Percentiles rank a stretch among this genome's conserved stretches.
Conservation (phyloP, 306 rosid species). For the Oemleria cerasiformis region DNA sequence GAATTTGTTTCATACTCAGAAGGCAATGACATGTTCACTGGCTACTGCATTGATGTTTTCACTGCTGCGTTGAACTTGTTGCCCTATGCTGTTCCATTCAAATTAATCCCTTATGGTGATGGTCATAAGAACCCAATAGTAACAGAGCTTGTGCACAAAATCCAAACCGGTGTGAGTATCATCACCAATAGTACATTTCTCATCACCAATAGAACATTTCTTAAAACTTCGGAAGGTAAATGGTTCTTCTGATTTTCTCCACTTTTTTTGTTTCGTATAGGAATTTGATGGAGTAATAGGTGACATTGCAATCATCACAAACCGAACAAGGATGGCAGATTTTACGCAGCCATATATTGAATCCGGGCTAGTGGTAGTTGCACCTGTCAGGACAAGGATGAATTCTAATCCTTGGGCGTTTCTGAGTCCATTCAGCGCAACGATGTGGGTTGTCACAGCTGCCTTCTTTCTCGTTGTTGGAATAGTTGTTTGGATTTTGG, state of each 20-base stretch:
- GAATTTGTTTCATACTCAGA: conserved; percentile 51
- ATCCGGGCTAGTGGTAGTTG: conserved; percentile 92
- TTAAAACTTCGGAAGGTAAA: conserved; percentile 17
- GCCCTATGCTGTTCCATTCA: conserved; percentile 87
- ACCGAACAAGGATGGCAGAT: conserved; percentile 82
- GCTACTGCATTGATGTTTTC: conserved; percentile 90
- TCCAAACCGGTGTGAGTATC: conserved; percentile 76
- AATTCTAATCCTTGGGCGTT: conserved; percentile 83
- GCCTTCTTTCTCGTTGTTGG: conserved; percentile 67
- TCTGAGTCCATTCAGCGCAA: conserved; percentile 66
- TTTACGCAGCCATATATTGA: conserved; percentile 91
- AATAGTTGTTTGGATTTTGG: conserved; percentile 88
- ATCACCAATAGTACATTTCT: not conserved
- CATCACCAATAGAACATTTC: not conserved
- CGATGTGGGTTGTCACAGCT: conserved; percentile 81
- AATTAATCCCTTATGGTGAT: conserved; percentile 56
- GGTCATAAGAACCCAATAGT: conserved; percentile 54
- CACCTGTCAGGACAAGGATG: conserved; percentile 41
- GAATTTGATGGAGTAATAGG: conserved; percentile 82
- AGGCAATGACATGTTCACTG: conserved; percentile 62
- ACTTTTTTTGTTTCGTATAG: conserved; percentile 42
- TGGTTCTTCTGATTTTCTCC: conserved; percentile 21
- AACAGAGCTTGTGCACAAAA: conserved; percentile 60
- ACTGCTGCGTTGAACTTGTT: conserved; percentile 67
- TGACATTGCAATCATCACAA: conserved; percentile 79